These are phyloP conservation scores for Cercospora citrullina DNA, from an alignment of 2,329 filamentous ascomycete species.

Conservation along the genomic window DNA sequence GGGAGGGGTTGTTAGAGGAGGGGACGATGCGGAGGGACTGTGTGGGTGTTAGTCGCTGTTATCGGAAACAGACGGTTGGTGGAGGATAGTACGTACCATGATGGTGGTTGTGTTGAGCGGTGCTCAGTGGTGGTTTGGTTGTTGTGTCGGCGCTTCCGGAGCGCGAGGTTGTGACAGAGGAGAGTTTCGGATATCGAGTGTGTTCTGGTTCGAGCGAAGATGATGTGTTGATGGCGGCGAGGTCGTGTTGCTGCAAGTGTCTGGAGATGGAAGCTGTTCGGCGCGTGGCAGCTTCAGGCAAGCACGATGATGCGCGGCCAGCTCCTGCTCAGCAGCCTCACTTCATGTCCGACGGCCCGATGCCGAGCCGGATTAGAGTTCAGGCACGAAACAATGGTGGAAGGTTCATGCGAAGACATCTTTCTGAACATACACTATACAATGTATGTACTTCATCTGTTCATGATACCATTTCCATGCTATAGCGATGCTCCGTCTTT, in stretches of 20 bases:
- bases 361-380: conserved; percentile 2
- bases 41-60: conserved; percentile 11
- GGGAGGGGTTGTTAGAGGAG: conserved; percentile 61
- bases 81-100: conserved; percentile 11
- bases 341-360: conserved; percentile 13
- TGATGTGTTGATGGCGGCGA: conserved; percentile 11
- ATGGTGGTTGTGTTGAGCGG: conserved; percentile 5
- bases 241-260: conserved; percentile 13
- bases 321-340: conserved; percentile 8
- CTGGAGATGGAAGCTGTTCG: conserved; percentile 13
- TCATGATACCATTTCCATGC: neutral
- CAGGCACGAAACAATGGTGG: neutral
- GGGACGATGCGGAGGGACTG: conserved; percentile 79
- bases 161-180: neutral
- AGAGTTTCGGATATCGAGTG: neutral
- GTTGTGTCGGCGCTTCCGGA: neutral
- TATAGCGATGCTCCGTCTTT: neutral
- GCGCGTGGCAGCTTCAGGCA: conserved; percentile 22
- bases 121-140: neutral
- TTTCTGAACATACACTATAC: neutral
- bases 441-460: no score
- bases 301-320: conserved; percentile 24
- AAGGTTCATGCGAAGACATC: neutral
- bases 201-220: neutral
- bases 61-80: neutral